Conservation (phyloP, 306 rosid genomes). For the Hippophae tibetana region DNA sequence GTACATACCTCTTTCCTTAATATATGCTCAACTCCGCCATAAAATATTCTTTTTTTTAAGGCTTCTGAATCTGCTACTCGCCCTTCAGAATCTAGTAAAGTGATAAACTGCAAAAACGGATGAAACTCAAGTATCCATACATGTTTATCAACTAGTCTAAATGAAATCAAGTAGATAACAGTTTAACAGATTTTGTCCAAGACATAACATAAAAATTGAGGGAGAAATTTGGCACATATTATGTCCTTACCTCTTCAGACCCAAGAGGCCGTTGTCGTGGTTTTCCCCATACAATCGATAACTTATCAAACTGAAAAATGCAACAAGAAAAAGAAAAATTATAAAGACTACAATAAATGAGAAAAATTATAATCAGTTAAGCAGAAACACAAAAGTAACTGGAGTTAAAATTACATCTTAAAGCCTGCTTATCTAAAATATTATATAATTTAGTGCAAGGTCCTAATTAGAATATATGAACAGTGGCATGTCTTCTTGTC, state of each 20-base stretch:
- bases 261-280: constrained; percentile 79
- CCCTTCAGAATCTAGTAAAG: constrained; percentile 88
- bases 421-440: not conserved
- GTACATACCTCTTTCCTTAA: constrained; percentile 68
- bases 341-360: not conserved
- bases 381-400: not conserved
- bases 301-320: constrained; percentile 51
- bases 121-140: not conserved
- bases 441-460: too few species aligned
- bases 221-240: constrained; percentile 12
- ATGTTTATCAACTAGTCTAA: too few species aligned
- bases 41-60: constrained; percentile 80
- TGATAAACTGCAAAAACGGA: constrained; percentile 54
- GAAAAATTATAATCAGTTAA: not conserved
- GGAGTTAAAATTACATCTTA: not conserved
- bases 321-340: constrained; percentile 11
- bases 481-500: too few species aligned
- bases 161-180: too few species aligned
- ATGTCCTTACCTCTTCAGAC: constrained; percentile 60
- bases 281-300: constrained; percentile 80
- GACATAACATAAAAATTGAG: not conserved
- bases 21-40: constrained; percentile 86
- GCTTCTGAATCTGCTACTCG: constrained; percentile 63
- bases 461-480: too few species aligned
- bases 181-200: not conserved